Percentiles rank a stretch among this genome's conserved stretches.
Evolutionary conservation across 208 protist genomes (phyloP).

Genomic region (Acanthamoeba culbertsoni): DNA sequence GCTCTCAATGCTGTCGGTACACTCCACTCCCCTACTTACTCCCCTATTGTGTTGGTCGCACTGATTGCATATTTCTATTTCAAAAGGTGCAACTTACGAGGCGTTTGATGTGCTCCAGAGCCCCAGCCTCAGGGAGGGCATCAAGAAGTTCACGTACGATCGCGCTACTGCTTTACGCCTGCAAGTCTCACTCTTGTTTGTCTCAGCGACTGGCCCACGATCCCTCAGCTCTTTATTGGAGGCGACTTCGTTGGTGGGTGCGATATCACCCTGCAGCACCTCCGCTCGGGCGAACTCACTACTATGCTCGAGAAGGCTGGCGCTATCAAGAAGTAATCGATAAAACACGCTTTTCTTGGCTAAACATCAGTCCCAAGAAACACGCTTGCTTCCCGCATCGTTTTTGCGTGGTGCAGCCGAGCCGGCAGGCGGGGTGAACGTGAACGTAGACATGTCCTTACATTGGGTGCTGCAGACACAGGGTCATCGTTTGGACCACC

Average conservation of each 20-base stretch:
- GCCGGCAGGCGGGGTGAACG: too few relatives aligned
- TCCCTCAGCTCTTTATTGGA: conserved; percentile 95
- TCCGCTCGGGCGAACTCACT: conserved; percentile 87
- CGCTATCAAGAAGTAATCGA: conserved; percentile 7
- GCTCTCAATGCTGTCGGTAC: conserved; percentile 91
- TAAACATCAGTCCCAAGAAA: not conserved
- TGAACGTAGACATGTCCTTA: too few relatives aligned
- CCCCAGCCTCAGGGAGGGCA: conserved; percentile 89
- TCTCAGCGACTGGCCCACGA: conserved; percentile 92
- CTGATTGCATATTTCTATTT: not conserved
- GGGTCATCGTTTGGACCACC: too few relatives aligned
- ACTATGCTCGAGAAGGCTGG: conserved; percentile 79
- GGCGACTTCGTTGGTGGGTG: conserved; percentile 94
- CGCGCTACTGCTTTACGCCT: not conserved
- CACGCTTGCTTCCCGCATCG: not conserved
- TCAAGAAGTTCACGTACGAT: conserved; percentile 91
- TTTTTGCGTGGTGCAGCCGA: too few relatives aligned
- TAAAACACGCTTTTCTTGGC: not conserved
- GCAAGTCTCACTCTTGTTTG: not conserved
- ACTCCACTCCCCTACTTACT: not conserved
- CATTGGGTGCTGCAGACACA: too few relatives aligned
- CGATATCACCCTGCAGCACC: conserved; percentile 93
- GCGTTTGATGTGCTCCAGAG: conserved; percentile 93
- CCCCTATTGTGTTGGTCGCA: not conserved
- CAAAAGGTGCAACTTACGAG: conserved; percentile 82